A percentile compares a stretch with the other conserved stretches of the same genome.
phyloP scores from a whole-genome alignment of 179 eudicot species.

The Nepenthes alata region DNA sequence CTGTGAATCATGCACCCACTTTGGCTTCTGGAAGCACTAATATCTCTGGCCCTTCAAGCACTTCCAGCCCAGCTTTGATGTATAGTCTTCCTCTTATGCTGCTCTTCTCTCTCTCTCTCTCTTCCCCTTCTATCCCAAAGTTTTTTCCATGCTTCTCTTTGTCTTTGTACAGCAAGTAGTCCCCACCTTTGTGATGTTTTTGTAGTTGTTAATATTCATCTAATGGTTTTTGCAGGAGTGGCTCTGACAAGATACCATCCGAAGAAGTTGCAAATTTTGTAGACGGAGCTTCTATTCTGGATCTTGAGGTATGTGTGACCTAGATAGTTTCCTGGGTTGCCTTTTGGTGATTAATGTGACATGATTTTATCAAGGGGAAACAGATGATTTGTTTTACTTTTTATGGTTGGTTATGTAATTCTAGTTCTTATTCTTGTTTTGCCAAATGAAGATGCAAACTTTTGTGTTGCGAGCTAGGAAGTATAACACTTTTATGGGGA shows the following conservation, averaged over 20 bases:
- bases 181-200: no score
- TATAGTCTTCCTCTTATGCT: slow-evolving; percentile 15
- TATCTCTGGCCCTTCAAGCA: slow-evolving; percentile 17
- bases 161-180: no score
- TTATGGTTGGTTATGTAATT: no score
- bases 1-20: slow-evolving; percentile 25
- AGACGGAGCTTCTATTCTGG: slow-evolving; percentile 49
- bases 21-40: slow-evolving; percentile 30
- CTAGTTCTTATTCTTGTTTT: no score
- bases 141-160: no score
- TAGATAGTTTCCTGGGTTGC: not conserved
- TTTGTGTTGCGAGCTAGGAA: no score
- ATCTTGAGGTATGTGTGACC: slow-evolving; percentile 53
- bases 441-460: no score
- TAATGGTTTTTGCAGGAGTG: slow-evolving; percentile 23
- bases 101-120: not conserved
- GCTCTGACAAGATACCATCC: slow-evolving; percentile 26
- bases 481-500: no score
- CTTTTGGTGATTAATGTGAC: not conserved
- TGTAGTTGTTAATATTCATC: not conserved
- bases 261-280: slow-evolving; percentile 33
- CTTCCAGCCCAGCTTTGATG: slow-evolving; percentile 20
- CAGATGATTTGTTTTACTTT: no score
- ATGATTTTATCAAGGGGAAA: no score
- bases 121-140: not conserved